Evolutionary conservation across 371 early-diverging fungal species (phyloP).

Genomic region (Enterospora canceri): DNA sequence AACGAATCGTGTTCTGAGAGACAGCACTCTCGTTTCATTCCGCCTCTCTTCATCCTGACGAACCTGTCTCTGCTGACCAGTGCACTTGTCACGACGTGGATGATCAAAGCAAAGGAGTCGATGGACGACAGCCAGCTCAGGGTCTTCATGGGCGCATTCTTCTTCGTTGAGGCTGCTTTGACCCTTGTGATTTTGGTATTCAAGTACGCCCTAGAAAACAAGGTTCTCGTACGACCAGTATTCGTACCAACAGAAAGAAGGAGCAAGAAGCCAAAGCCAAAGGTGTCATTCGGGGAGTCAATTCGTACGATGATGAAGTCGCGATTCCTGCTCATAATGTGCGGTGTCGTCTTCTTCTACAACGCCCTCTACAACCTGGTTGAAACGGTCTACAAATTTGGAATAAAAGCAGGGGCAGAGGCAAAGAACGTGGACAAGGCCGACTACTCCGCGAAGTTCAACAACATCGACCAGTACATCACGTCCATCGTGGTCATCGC

Average conservation of each 20-base stretch:
- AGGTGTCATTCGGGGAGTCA: constrained; percentile 45
- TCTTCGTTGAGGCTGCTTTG: constrained; percentile 35
- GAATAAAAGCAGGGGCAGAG: constrained; percentile 32
- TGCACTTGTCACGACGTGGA: constrained; percentile 25
- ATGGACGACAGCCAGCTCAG: constrained; percentile 21
- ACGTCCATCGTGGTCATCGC: constrained; percentile 45
- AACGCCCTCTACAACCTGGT: constrained; percentile 51
- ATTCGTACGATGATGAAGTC: constrained; percentile 47
- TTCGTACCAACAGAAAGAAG: constrained; percentile 20
- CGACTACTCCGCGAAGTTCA: constrained; percentile 29
- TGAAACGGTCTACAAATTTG: constrained; percentile 50
- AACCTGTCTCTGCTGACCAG: constrained; percentile 52
- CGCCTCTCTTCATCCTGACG: constrained; percentile 51
- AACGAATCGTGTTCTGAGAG: constrained; percentile 54
- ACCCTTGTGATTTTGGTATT: constrained; percentile 30
- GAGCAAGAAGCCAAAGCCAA: constrained; percentile 32
- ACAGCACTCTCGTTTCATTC: constrained; percentile 55
- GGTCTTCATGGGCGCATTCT: constrained; percentile 24
- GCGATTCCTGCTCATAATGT: constrained; percentile 49
- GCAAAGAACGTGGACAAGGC: constrained; percentile 22
- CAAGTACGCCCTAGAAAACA: constrained; percentile 40
- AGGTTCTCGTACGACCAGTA: constrained; percentile 36
- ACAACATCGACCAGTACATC: constrained; percentile 42
- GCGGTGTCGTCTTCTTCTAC: constrained; percentile 51
- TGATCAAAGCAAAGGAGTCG: constrained; percentile 20